Conservation (phyloP, 805 yeast genomes). For the Candida germanica region DNA sequence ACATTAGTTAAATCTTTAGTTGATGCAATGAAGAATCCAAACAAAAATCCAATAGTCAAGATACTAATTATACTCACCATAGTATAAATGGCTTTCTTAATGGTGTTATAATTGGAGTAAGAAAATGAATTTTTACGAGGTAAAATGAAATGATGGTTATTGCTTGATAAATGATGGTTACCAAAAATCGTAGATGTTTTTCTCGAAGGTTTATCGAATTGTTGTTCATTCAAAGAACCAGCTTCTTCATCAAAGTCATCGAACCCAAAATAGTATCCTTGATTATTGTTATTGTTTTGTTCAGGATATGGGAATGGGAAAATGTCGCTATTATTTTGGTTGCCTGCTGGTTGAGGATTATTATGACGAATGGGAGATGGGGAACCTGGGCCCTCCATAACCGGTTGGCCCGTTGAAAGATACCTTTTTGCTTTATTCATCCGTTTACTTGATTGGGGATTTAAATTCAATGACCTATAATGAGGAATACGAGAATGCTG, state of each 20-base stretch:
- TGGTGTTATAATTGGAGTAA: conserved; percentile 16
- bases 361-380: conserved; percentile 6
- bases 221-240: conserved; percentile 10
- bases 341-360: conserved; percentile 1
- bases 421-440: conserved; percentile 31
- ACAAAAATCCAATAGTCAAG: conserved; percentile 69
- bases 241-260: conserved; percentile 39
- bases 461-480: conserved; percentile 39
- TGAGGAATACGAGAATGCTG: conserved; percentile 31
- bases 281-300: conserved; percentile 24
- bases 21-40: conserved; percentile 83
- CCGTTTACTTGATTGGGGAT: conserved; percentile 21
- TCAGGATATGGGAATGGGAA: conserved; percentile 37
- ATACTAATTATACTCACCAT: conserved; percentile 45
- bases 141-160: conserved; percentile 23
- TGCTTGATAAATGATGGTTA: conserved; percentile 19
- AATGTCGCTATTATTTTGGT: conserved; percentile 13
- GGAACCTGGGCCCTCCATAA: conserved; percentile 8
- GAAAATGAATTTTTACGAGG: conserved; percentile 27
- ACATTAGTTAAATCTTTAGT: conserved; percentile 77
- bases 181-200: conserved; percentile 15
- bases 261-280: conserved; percentile 30
- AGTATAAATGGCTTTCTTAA: conserved; percentile 41
- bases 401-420: conserved; percentile 29
- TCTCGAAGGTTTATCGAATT: conserved; percentile 14